Evolutionary conservation across 2,329 filamentous ascomycete genomes (phyloP).

Genomic region (Penicillium sp.): DNA sequence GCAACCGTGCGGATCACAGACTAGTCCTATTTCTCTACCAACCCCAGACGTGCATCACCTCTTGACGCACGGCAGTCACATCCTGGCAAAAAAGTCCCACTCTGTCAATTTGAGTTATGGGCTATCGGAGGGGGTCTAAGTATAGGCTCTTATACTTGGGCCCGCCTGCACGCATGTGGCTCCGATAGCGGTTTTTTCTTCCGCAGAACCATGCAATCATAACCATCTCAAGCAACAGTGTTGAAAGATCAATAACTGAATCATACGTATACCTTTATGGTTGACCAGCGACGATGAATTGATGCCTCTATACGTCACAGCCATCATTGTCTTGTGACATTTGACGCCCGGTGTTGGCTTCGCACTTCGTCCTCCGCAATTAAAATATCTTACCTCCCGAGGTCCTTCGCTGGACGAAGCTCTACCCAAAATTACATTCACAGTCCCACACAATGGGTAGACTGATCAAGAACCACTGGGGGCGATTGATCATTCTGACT

Average conservation of each 20-base stretch:
- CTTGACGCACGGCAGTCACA: constrained; percentile 19
- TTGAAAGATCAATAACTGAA: neutral
- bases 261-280: neutral
- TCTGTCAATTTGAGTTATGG: neutral
- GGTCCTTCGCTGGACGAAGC: constrained; percentile 33
- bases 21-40: constrained; percentile 13
- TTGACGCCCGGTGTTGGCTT: constrained; percentile 1
- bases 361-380: neutral
- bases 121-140: constrained; percentile 16
- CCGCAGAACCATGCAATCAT: constrained; percentile 11
- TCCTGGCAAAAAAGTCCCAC: constrained; percentile 1
- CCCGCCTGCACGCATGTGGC: constrained; percentile 12
- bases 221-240: neutral
- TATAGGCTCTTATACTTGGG: constrained; percentile 18
- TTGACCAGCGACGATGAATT: constrained; percentile 2
- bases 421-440: neutral
- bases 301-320: neutral
- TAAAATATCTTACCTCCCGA: constrained; percentile 4
- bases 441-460: constrained; percentile 70
- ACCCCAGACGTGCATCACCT: constrained; percentile 11
- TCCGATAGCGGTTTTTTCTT: constrained; percentile 8
- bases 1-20: constrained; percentile 21
- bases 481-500: constrained; percentile 86
- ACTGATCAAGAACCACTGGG: constrained; percentile 99
- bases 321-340: constrained; percentile 3